These are phyloP conservation scores for Erythrophleum fordii DNA, from an alignment of 306 rosid genomes.

Conservation along the genomic window DNA sequence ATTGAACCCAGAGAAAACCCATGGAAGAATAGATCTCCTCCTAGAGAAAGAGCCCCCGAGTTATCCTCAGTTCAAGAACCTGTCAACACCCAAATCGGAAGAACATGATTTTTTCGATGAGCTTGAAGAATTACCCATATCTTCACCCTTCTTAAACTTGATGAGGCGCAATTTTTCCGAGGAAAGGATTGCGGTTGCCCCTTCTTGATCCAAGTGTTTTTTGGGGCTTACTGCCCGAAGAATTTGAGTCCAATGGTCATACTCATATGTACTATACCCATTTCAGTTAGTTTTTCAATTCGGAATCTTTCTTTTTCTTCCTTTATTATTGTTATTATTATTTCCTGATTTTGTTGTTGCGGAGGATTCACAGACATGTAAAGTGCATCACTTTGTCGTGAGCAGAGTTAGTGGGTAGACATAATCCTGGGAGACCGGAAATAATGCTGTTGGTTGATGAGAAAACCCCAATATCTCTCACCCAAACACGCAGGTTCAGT, in stretches of 20 bases:
- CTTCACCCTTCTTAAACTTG: slow-evolving; percentile 67
- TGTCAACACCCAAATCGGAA: slow-evolving; percentile 55
- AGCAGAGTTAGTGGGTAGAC: slow-evolving; percentile 38
- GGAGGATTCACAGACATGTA: slow-evolving; percentile 33
- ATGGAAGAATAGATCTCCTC: slow-evolving; percentile 42
- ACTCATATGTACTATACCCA: slow-evolving; percentile 27
- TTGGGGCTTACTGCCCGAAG: slow-evolving; percentile 43
- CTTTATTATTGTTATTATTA: not conserved
- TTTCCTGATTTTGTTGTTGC: not conserved
- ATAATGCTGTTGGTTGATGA: not conserved
- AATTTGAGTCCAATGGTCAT: slow-evolving; percentile 42
- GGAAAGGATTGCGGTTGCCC: slow-evolving; percentile 74
- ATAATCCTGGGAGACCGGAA: slow-evolving; percentile 33
- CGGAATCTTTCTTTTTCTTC: slow-evolving; percentile 12
- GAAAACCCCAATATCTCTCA: not conserved
- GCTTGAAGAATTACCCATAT: slow-evolving; percentile 88
- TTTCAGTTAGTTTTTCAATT: slow-evolving; percentile 31
- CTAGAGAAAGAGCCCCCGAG: slow-evolving; percentile 62
- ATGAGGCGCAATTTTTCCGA: slow-evolving; percentile 62
- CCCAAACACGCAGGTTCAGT: not conserved
- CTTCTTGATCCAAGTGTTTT: slow-evolving; percentile 67
- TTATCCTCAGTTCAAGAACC: slow-evolving; percentile 49
- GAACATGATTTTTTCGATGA: slow-evolving; percentile 84
- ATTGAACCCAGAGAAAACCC: slow-evolving; percentile 48
- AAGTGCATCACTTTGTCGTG: slow-evolving; percentile 36